Conservation (phyloP, 768 basidiomycete genomes). For the Clathrus columnatus region DNA sequence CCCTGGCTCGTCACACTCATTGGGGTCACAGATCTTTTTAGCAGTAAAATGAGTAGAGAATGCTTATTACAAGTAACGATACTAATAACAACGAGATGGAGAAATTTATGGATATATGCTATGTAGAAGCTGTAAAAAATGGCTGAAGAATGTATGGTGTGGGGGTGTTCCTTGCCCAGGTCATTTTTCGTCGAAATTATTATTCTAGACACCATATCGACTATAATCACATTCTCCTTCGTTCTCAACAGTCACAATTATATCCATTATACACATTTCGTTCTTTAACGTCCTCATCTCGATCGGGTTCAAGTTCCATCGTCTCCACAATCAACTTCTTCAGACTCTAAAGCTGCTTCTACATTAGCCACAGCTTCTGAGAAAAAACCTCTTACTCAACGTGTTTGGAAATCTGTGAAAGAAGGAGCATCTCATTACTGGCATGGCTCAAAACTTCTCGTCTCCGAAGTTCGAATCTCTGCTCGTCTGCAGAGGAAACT, state of each 20-base stretch:
- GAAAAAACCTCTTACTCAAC: constrained; percentile 38
- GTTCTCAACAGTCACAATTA: not conserved
- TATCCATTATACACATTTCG: not conserved
- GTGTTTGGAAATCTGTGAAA: constrained; percentile 89
- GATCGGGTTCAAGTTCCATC: not conserved
- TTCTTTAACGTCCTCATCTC: not conserved
- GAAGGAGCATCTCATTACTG: constrained; percentile 96
- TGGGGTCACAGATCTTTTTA: too few relatives aligned
- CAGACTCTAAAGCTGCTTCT: constrained; percentile 8
- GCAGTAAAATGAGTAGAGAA: too few relatives aligned
- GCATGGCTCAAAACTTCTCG: constrained; percentile 90
- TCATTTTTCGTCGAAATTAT: too few relatives aligned
- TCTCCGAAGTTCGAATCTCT: constrained; percentile 89
- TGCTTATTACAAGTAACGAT: too few relatives aligned
- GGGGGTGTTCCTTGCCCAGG: too few relatives aligned
- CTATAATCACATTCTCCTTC: not conserved
- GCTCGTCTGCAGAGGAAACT: constrained; percentile 84
- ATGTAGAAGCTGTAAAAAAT: not conserved
- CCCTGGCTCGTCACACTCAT: too few relatives aligned
- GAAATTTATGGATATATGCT: too few relatives aligned
- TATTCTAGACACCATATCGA: not conserved
- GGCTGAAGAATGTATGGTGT: not conserved
- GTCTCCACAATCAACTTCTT: not conserved
- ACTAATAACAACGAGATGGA: too few relatives aligned
- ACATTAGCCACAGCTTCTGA: constrained; percentile 4